phyloP scores from a whole-genome alignment of 78 protist species.

The Isochrysis galbana region DNA sequence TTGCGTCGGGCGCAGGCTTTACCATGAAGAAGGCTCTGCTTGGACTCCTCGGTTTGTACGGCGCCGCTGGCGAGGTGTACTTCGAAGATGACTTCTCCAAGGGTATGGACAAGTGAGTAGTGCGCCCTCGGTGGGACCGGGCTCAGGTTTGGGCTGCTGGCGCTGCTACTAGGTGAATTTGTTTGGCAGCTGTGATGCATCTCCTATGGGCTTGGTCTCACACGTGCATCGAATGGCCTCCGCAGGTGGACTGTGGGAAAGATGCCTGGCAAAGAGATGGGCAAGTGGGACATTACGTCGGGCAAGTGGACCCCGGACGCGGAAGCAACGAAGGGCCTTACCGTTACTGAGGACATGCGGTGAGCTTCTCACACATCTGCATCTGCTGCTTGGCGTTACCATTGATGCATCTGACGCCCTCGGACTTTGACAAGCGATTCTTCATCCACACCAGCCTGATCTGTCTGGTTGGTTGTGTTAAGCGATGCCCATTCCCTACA shows the following conservation, averaged over 20 bases:
- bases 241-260: neutral
- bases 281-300: neutral
- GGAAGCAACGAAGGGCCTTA: neutral
- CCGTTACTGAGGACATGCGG: neutral
- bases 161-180: too few relatives aligned
- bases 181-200: too few relatives aligned
- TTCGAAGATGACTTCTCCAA: neutral
- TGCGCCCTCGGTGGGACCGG: neutral
- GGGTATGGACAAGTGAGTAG: neutral
- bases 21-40: too few relatives aligned
- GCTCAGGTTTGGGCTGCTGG: too few relatives aligned
- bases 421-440: neutral
- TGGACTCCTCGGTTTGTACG: neutral
- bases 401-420: too few relatives aligned
- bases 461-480: neutral
- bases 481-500: neutral
- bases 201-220: too few relatives aligned
- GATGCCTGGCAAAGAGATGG: conserved; percentile 8
- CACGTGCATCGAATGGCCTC: neutral
- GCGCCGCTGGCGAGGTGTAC: neutral
- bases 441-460: neutral
- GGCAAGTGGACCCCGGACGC: conserved; percentile 15
- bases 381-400: too few relatives aligned
- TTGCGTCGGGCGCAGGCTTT: too few relatives aligned
- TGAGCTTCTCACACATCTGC: too few relatives aligned